Evolutionary conservation across 495 filamentous ascomycete species (phyloP), one percentile per base, ranked within the genome.

Genomic region (Trichoderma virens): DNA sequence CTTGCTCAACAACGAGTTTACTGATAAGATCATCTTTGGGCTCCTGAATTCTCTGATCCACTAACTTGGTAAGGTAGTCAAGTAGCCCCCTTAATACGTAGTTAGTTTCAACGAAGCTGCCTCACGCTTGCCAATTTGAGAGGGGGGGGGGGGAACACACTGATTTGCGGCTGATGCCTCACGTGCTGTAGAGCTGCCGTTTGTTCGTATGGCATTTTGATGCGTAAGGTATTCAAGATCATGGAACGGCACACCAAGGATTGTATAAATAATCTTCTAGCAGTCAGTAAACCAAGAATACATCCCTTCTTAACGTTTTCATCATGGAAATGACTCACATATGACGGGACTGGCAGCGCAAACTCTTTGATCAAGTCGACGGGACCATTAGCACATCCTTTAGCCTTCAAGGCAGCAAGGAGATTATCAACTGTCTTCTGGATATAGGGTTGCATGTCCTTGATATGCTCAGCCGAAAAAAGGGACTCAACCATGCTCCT

Each of bases 231-330:
- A 76, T 31, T 69, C 70, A 16, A 80, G 73, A 62, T 80, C 79
- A n/a, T 77, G 72, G 51, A 80, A 74, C 2, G 79, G 76, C 25
- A 80, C 75, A 8, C 79, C 78, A 4, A 80, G 72, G 38, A 80
- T 76, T 43, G 73, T 73, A 67, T 81, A 81, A 59, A 81, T 79
- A 68, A 78, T 81, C 77, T 80, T 31, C 38, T 14, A 39, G 2
- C 3, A 39, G 38, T 11, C 5, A 5, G 34, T 35, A 5, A 35
- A 11, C 34, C n/a, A n/a, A n/a, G n/a, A 35, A 35, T 35, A 35
- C 5, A 35, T 35, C 11, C 34, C 11, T 35, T 35, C 34, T 35
- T 35, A 35, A 5, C 5, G 34, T 35, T 35, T 35, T 35, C 34
- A 35, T 35, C 5, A 5, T 28, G 14, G n/a, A n/a, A 11, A 47